Evolutionary conservation across 306 rosid species (phyloP).

Genomic region (Cucumis hystrix): DNA sequence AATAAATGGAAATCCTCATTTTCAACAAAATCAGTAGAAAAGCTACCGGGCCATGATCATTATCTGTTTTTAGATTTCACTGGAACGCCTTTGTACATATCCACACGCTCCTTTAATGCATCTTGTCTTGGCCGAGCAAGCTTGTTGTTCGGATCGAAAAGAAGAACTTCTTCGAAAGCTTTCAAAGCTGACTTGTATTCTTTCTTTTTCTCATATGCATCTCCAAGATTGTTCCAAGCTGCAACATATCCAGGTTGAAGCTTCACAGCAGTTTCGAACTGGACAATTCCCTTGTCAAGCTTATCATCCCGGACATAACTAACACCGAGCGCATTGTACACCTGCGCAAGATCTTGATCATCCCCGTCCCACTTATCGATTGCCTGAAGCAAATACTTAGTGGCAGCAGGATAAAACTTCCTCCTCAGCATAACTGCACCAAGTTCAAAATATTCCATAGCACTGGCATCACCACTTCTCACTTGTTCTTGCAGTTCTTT

Average conservation of each 20-base stretch:
- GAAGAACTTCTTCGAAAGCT: conserved; percentile 89
- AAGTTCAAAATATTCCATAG: conserved; percentile 85
- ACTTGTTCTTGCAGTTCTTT: conserved; percentile 96
- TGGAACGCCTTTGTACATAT: conserved; percentile 55
- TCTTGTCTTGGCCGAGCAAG: conserved; percentile 81
- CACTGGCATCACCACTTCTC: conserved; percentile 90
- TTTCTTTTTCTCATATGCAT: conserved; percentile 76
- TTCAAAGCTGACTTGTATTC: conserved; percentile 61
- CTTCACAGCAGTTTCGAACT: conserved; percentile 83
- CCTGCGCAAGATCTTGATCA: conserved; percentile 92
- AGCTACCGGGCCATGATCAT: neutral
- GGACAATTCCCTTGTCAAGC: conserved; percentile 73
- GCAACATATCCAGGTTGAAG: conserved; percentile 93
- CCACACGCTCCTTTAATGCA: conserved; percentile 41
- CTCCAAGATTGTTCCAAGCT: conserved; percentile 98
- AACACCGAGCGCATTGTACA: conserved; percentile 88
- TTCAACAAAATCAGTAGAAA: neutral
- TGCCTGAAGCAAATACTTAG: conserved; percentile 77
- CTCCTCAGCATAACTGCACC: conserved; percentile 98
- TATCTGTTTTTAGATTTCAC: conserved; percentile 51
- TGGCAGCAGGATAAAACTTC: conserved; percentile 90
- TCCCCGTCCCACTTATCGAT: conserved; percentile 97
- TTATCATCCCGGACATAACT: conserved; percentile 68
- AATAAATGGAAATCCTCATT: neutral
- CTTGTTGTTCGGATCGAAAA: conserved; percentile 89